Percentiles rank a stretch among this genome's conserved stretches.
These are phyloP conservation scores for Cladosporium sphaerospermum DNA, from an alignment of 2,329 filamentous ascomycete species.

Conservation along the genomic window DNA sequence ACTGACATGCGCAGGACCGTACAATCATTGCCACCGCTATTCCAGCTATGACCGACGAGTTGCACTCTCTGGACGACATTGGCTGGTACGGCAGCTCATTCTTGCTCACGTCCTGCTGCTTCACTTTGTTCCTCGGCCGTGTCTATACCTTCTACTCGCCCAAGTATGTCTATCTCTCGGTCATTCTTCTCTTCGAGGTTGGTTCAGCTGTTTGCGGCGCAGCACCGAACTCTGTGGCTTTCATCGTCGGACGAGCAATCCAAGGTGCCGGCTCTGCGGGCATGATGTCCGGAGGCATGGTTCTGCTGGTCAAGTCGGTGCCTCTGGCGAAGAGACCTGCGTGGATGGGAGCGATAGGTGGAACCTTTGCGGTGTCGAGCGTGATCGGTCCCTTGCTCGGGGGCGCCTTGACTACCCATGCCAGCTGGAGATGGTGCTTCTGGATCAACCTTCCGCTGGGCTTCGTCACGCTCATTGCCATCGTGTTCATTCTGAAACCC, in stretches of 20 bases:
- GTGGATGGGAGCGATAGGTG: constrained; percentile 33
- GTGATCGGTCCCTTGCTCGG: constrained; percentile 41
- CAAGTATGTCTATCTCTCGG: constrained; percentile 32
- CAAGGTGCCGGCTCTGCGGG: constrained; percentile 37
- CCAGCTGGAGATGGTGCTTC: constrained; percentile 35
- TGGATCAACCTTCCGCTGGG: constrained; percentile 43
- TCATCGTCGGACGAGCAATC: constrained; percentile 39
- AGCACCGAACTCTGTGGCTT: constrained; percentile 29
- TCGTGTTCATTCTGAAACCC: constrained; percentile 34
- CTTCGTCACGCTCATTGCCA: constrained; percentile 33
- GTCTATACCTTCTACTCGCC: constrained; percentile 40
- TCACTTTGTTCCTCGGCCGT: constrained; percentile 43
- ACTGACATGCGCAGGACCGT: constrained; percentile 15
- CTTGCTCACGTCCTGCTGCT: constrained; percentile 38
- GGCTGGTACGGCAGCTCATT: constrained; percentile 38
- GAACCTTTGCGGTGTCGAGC: constrained; percentile 32
- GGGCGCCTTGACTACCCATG: constrained; percentile 37
- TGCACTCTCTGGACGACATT: constrained; percentile 35
- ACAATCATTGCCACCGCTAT: constrained; percentile 34
- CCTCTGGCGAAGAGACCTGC: constrained; percentile 36
- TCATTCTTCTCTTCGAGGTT: constrained; percentile 46
- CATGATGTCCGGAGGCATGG: constrained; percentile 27
- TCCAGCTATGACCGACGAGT: constrained; percentile 36
- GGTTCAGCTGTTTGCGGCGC: constrained; percentile 51
- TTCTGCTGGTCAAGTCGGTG: constrained; percentile 41